Base-by-base conservation (phyloP, 2,329 filamentous ascomycete genomes). In the Colletotrichum sp. region DNA sequence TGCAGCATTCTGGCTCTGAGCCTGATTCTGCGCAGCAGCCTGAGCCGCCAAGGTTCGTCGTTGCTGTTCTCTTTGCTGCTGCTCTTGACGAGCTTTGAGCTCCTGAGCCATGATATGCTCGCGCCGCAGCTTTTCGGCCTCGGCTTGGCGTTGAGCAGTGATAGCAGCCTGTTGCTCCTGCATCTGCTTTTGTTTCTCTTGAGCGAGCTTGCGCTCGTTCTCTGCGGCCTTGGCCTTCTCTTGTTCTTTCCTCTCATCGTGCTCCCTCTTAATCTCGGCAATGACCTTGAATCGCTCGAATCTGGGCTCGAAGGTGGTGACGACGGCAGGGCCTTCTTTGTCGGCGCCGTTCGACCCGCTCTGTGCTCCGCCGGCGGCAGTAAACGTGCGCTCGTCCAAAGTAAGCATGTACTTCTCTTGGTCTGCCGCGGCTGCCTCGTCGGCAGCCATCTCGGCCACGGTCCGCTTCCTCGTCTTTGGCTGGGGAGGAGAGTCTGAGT, bases 221-320 rank as follows among this genome's bases (percentile, higher is more conserved):
- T 93, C 91, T 21, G 89, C 88, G 75, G 93, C 91, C 78, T 93
- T 91, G 70, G 92, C 88, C 84, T 95, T 95, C 80, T 97, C 95
- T 74, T 93, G 92, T 76, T 94, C 93, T 78, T 93, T 93, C 81
- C 93, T 94, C 82, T 98, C 95, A 30, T 93, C 92, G 76, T 95
- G 93, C 59, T 95, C 92, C 71, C 91, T 88, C 82, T 93, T 95
- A 80, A 98, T 98, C 74, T 95, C 94, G 74, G 95, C 95, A 59
- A 99, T 91, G 2, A 95, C 92, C 87, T 98, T 98, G 85, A 98
- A 99, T 49, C 95, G 92, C 79, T 97, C 96, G 82, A 99, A 98
- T 32, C 94, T 92, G 44, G 94, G 93, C 82, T 98, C 95, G 80
- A 98, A 98, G 5, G 93, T 90, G n/a, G 92, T 90, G 8, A 90